Evolutionary conservation across 2,329 filamentous ascomycete species (phyloP).

Genomic region (Cryphonectria japonica): DNA sequence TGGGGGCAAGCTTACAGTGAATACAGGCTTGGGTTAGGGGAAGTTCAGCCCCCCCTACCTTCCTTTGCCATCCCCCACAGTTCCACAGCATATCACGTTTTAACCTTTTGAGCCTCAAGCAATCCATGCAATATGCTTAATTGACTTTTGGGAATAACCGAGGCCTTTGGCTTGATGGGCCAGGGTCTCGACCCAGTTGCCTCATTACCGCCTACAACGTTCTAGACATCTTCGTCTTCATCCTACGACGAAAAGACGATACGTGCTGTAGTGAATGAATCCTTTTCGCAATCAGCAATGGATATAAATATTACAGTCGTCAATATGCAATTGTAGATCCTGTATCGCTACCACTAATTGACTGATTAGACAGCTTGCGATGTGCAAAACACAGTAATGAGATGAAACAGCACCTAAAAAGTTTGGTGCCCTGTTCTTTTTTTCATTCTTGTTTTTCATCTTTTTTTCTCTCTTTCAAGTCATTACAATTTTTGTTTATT

Average conservation of each 20-base stretch:
- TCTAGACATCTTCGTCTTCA: not conserved
- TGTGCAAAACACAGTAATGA: not conserved
- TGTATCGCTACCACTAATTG: not conserved
- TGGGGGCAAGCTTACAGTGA: not conserved
- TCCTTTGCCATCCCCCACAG: not conserved
- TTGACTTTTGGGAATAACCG: not conserved
- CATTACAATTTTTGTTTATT: not conserved
- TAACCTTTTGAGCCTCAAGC: constrained; percentile 15
- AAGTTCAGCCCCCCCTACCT: not conserved
- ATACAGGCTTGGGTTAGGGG: not conserved
- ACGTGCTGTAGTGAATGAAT: not conserved
- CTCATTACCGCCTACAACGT: not conserved
- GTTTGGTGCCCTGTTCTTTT: not conserved
- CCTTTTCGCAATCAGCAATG: not conserved
- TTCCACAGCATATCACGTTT: not conserved
- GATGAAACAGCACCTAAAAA: not conserved
- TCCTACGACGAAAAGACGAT: not conserved
- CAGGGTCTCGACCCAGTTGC: not conserved
- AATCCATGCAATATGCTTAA: constrained; percentile 2
- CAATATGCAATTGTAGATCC: too few relatives aligned
- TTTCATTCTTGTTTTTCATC: not conserved
- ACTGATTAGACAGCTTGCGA: too few relatives aligned
- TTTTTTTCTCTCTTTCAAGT: not conserved
- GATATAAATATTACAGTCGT: not conserved
- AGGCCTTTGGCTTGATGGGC: not conserved